phyloP scores from a whole-genome alignment of 2,329 filamentous ascomycete genomes.

The Calcarisporium arbuscula region DNA sequence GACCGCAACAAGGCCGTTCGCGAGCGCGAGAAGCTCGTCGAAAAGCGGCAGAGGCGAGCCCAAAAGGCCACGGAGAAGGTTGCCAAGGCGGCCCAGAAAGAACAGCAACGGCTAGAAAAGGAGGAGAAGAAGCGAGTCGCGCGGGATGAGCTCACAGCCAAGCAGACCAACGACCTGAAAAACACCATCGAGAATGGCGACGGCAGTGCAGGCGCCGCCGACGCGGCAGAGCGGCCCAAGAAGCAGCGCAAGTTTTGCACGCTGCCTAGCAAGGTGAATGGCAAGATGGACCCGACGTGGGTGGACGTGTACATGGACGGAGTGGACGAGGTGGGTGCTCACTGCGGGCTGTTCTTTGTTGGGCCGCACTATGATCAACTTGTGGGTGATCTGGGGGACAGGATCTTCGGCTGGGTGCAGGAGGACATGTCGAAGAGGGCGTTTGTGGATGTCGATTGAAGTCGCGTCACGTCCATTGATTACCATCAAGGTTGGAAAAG shows the following conservation, averaged over 20 bases:
- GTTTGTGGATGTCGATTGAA: conserved; percentile 19
- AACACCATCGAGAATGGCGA: conserved; percentile 25
- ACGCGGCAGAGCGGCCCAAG: conserved; percentile 22
- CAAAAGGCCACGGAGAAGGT: conserved; percentile 34
- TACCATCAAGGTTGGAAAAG: not conserved
- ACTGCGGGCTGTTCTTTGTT: conserved; percentile 73
- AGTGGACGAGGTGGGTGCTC: conserved; percentile 79
- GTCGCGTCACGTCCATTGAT: too few species aligned
- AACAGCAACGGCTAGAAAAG: conserved; percentile 25
- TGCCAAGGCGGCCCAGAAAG: conserved; percentile 33
- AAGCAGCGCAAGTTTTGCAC: conserved; percentile 75
- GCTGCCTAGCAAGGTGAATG: conserved; percentile 51
- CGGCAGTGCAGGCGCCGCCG: not conserved
- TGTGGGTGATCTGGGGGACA: conserved; percentile 66
- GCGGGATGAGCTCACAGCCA: too few species aligned
- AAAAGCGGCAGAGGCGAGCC: conserved; percentile 44
- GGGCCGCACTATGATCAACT: conserved; percentile 67
- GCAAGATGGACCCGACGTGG: conserved; percentile 65
- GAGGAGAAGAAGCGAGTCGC: conserved; percentile 21
- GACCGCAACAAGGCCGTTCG: conserved; percentile 58
- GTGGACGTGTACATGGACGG: conserved; percentile 72
- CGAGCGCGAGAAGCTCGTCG: conserved; percentile 54
- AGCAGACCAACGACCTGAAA: too few species aligned
- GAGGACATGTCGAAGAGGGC: conserved; percentile 48
- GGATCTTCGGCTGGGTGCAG: conserved; percentile 64